These are phyloP conservation scores for Botrytis squamosa DNA, from an alignment of 2,329 filamentous ascomycete genomes.

Conservation along the genomic window DNA sequence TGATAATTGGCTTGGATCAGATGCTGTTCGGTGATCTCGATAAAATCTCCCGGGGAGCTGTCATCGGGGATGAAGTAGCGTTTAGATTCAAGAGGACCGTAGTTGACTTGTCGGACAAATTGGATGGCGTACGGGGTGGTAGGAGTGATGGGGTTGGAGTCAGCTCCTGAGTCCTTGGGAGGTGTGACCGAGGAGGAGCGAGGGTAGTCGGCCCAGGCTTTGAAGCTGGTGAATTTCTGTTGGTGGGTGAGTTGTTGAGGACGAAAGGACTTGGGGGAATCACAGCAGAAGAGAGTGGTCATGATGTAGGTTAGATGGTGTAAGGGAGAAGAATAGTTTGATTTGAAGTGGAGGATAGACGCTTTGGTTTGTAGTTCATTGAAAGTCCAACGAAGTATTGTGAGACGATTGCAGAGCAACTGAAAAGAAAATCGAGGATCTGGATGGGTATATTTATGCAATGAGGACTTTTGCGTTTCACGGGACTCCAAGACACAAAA, in stretches of 20 bases:
- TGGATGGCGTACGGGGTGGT: conserved; percentile 40
- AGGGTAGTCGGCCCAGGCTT: background rate
- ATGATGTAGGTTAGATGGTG: background rate
- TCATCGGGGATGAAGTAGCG: conserved; percentile 43
- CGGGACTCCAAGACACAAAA: background rate
- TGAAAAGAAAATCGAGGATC: background rate
- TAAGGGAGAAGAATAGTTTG: background rate
- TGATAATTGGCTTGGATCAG: conserved; percentile 46
- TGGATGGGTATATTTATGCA: background rate
- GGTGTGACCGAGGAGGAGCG: background rate
- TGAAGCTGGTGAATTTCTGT: background rate
- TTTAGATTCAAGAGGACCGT: conserved; percentile 45
- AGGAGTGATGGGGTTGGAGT: background rate
- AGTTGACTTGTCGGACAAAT: conserved; percentile 48
- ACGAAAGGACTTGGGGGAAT: background rate
- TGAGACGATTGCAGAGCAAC: background rate
- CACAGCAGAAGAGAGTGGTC: conserved; percentile 10
- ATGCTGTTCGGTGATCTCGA: conserved; percentile 42
- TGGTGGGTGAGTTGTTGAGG: conserved; percentile 4
- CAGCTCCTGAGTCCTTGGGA: background rate
- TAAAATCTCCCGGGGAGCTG: conserved; percentile 30
- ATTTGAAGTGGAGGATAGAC: background rate
- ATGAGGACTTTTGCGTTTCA: background rate
- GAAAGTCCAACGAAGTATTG: no score
- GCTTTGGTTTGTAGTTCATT: background rate